These are phyloP conservation scores for Fagopyrum tataricum DNA, from an alignment of 148 eudicot genomes.

Conservation along the genomic window DNA sequence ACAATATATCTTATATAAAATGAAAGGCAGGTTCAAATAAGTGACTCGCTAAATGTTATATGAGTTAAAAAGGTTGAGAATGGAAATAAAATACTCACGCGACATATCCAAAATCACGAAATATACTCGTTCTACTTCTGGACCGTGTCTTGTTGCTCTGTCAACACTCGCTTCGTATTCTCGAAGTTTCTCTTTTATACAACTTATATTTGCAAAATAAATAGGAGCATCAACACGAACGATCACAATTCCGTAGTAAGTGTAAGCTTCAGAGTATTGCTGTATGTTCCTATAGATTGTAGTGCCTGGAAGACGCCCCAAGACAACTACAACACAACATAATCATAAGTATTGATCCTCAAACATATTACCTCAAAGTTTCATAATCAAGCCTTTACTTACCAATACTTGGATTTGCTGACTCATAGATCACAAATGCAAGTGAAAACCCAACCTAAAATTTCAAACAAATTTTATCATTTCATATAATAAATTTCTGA, in stretches of 20 bases:
- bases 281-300: constrained; percentile 77
- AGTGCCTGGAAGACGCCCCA: constrained; percentile 98
- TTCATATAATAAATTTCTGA: no score
- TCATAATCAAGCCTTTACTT: constrained; percentile 18
- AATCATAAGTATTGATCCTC: not conserved
- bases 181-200: constrained; percentile 89
- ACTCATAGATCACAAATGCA: constrained; percentile 95
- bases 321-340: constrained; percentile 51
- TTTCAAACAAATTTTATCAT: not conserved
- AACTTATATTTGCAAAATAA: constrained; percentile 93
- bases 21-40: no score
- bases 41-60: no score
- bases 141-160: constrained; percentile 54
- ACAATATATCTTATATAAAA: no score
- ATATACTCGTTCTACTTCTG: constrained; percentile 61
- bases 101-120: constrained; percentile 89
- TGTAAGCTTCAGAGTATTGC: constrained; percentile 95
- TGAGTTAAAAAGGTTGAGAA: no score
- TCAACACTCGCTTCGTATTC: constrained; percentile 71
- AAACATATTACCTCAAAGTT: not conserved
- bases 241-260: constrained; percentile 80
- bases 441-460: constrained; percentile 90
- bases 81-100: constrained; percentile 52
- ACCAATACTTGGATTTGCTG: constrained; percentile 98
- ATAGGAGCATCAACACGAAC: constrained; percentile 97